phyloP scores from a whole-genome alignment of 108 stramenopile genomes.

The Nitzschia sp. region DNA sequence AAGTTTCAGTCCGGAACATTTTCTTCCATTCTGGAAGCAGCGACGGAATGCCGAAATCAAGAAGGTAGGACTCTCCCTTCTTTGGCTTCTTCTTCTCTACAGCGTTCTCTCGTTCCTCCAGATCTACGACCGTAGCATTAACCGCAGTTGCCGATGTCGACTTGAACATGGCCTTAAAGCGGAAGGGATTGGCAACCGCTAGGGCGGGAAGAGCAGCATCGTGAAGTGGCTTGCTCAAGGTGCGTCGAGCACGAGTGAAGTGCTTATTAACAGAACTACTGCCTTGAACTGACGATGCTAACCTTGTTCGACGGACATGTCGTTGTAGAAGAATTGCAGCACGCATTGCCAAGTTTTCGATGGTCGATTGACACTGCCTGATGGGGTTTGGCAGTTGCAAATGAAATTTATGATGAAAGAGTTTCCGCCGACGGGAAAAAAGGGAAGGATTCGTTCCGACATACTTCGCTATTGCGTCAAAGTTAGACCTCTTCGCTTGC shows the following conservation, averaged over 20 bases:
- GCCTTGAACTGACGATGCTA: neutral
- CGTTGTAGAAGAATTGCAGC: constrained; percentile 4
- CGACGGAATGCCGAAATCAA: constrained; percentile 18
- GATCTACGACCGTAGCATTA: neutral
- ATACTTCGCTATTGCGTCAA: too few species aligned
- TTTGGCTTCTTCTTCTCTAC: neutral
- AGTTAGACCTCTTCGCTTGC: too few species aligned
- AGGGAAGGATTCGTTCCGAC: too few species aligned
- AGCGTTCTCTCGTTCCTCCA: neutral
- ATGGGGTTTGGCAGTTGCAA: too few species aligned
- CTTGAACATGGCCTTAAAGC: constrained; percentile 2
- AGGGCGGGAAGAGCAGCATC: too few species aligned
- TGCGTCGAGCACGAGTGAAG: too few species aligned
- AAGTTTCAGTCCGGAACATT: constrained; percentile 30
- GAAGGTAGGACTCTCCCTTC: constrained; percentile 1
- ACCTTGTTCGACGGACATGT: neutral
- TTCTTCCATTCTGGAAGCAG: constrained; percentile 31
- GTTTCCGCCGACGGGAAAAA: too few species aligned
- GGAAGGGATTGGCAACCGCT: neutral
- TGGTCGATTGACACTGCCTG: neutral
- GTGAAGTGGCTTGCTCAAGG: too few species aligned
- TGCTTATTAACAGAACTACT: neutral
- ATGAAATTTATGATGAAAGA: too few species aligned
- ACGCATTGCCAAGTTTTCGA: constrained; percentile 1
- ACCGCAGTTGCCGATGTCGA: neutral